phyloP scores from a whole-genome alignment of 805 yeast species.

The Saccharomycopsis sp. region DNA sequence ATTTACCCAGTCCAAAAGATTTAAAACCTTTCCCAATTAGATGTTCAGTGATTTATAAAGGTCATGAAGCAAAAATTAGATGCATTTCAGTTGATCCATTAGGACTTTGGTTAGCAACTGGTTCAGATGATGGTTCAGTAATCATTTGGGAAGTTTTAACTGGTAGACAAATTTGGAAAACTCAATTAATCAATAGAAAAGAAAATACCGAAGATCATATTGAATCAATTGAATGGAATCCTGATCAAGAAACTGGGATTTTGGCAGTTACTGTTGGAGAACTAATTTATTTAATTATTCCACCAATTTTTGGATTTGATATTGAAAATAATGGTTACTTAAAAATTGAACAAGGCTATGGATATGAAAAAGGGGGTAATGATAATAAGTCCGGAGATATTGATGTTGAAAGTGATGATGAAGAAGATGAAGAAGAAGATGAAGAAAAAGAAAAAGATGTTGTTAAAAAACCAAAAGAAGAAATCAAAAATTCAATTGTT shows the following conservation, averaged over 20 bases:
- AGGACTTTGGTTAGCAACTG: constrained; percentile 95
- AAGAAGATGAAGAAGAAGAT: constrained; percentile 28
- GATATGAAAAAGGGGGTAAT: constrained; percentile 47
- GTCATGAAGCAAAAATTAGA: constrained; percentile 79
- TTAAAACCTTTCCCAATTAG: constrained; percentile 93
- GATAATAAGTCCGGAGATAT: constrained; percentile 1
- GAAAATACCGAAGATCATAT: constrained; percentile 64
- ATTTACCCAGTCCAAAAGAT: constrained; percentile 93
- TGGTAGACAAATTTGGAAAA: constrained; percentile 82
- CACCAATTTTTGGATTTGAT: constrained; percentile 85
- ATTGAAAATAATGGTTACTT: constrained; percentile 73
- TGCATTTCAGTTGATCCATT: constrained; percentile 75
- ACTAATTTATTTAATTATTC: constrained; percentile 64
- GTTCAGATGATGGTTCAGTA: constrained; percentile 93
- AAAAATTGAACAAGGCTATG: constrained; percentile 84
- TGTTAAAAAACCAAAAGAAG: constrained; percentile 27
- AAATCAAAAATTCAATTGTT: constrained; percentile 42
- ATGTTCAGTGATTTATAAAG: constrained; percentile 73
- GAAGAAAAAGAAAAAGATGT: constrained; percentile 30
- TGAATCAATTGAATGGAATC: constrained; percentile 85
- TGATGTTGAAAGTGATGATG: constrained; percentile 31
- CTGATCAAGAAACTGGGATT: constrained; percentile 61
- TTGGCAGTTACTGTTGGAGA: constrained; percentile 82
- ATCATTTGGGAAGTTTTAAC: constrained; percentile 95
- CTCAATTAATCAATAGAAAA: constrained; percentile 35